A percentile compares a stretch with the other conserved stretches of the same genome.
Evolutionary conservation across 2,329 filamentous ascomycete genomes (phyloP).

Genomic region (Rhynchosporium agropyri): DNA sequence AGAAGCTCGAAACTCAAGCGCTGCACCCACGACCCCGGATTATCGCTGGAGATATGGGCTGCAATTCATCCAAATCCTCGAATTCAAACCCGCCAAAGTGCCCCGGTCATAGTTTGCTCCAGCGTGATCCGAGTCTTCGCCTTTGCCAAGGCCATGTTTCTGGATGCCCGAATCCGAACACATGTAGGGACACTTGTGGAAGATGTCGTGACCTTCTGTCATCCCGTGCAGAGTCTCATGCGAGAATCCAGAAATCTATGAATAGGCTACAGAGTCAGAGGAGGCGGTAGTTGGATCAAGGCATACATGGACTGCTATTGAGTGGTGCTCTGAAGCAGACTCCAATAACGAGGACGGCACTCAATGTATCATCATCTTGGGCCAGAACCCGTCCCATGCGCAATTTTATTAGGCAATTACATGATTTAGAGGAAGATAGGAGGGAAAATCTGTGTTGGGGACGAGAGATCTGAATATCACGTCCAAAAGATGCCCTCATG

Average conservation of each 20-base stretch:
- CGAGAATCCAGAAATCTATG: conserved; percentile 6
- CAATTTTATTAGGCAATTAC: no score
- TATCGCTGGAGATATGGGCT: background rate
- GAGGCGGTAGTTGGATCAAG: background rate
- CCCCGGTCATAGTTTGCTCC: background rate
- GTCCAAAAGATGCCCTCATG: no score
- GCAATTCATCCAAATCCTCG: conserved; percentile 5
- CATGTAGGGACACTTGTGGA: background rate
- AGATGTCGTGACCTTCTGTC: background rate
- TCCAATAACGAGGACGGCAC: no score
- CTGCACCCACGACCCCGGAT: background rate
- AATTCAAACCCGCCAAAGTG: background rate
- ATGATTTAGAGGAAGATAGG: no score
- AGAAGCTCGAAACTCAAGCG: background rate
- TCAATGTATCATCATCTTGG: no score
- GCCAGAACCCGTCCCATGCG: no score
- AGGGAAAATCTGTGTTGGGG: no score
- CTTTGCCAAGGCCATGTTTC: conserved; percentile 7
- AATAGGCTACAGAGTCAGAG: background rate
- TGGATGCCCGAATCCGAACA: background rate
- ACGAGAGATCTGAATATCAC: no score
- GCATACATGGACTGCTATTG: background rate
- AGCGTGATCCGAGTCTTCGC: background rate
- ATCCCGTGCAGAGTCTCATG: background rate
- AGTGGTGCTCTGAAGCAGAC: background rate